These are phyloP conservation scores for Candida caryicola DNA, from an alignment of 805 yeast species.

Conservation along the genomic window DNA sequence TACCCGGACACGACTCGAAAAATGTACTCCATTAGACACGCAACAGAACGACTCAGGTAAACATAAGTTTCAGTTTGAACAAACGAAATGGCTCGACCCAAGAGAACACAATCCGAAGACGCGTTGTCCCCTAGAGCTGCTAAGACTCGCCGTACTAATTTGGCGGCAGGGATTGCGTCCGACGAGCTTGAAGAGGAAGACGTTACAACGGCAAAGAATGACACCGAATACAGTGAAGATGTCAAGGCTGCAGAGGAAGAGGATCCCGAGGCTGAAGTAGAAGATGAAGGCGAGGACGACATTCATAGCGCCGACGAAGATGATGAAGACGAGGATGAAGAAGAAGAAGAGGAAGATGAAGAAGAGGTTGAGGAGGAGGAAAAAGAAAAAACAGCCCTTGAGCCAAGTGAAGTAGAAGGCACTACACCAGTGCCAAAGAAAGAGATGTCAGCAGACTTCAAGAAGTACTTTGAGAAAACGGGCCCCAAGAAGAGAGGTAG, in stretches of 20 bases:
- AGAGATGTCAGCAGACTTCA: too few species aligned
- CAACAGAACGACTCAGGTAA: too few species aligned
- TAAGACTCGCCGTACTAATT: neutral
- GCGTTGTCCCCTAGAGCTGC: neutral
- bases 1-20: too few species aligned
- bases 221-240: conserved; percentile 1
- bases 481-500: conserved; percentile 22
- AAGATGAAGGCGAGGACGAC: conserved; percentile 7
- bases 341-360: conserved; percentile 18
- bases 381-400: conserved; percentile 7
- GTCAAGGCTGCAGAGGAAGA: conserved; percentile 1
- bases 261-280: conserved; percentile 3
- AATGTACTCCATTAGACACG: too few species aligned
- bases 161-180: neutral
- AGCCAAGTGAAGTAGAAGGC: conserved; percentile 15
- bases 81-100: neutral
- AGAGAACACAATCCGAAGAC: neutral
- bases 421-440: conserved; percentile 25
- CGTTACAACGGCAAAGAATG: neutral
- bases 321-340: conserved; percentile 11
- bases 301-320: too few species aligned
- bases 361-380: conserved; percentile 26
- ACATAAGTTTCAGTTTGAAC: too few species aligned
- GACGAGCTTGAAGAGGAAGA: conserved; percentile 7
- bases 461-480: conserved; percentile 9